Evolutionary conservation across 257 asterid genomes (phyloP).

Genomic region (Eucommia ulmoides): DNA sequence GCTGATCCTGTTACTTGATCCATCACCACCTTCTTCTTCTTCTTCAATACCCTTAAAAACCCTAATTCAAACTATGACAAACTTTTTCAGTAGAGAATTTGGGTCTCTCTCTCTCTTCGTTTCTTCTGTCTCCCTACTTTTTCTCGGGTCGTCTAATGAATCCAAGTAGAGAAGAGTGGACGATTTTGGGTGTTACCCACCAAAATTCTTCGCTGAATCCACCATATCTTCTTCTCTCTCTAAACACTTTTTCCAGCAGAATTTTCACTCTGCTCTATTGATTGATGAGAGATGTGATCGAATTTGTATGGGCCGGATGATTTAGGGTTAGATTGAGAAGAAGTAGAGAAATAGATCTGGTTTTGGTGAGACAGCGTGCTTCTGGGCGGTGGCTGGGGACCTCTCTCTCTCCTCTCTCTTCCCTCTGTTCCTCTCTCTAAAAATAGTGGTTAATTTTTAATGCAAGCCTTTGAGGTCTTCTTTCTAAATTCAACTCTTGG

Average conservation of each 20-base stretch:
- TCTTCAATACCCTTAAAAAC: background rate
- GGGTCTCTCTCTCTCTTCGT: background rate
- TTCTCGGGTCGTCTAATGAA: conserved; percentile 7
- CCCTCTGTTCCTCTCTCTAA: background rate
- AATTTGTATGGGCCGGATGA: too few relatives aligned
- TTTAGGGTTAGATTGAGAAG: conserved; percentile 15
- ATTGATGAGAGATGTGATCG: too few relatives aligned
- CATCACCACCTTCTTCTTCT: background rate
- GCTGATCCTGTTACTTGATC: conserved; percentile 19
- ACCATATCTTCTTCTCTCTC: conserved; percentile 15
- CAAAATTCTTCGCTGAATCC: conserved; percentile 26
- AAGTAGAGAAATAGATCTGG: conserved; percentile 4
- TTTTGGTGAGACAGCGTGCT: conserved; percentile 9
- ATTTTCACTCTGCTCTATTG: too few relatives aligned
- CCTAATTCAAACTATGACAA: background rate
- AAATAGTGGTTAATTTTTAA: too few relatives aligned
- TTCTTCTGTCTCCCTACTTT: too few relatives aligned
- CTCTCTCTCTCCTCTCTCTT: background rate
- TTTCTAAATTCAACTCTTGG: conserved; percentile 7
- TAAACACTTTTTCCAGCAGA: conserved; percentile 17
- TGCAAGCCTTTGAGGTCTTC: too few relatives aligned
- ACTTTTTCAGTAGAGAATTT: background rate
- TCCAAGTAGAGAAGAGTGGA: conserved; percentile 8
- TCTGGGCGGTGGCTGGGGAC: conserved; percentile 26
- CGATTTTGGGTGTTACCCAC: conserved; percentile 15